phyloP scores from a whole-genome alignment of 176 grass and related monocot species.

The Secale cereale region DNA sequence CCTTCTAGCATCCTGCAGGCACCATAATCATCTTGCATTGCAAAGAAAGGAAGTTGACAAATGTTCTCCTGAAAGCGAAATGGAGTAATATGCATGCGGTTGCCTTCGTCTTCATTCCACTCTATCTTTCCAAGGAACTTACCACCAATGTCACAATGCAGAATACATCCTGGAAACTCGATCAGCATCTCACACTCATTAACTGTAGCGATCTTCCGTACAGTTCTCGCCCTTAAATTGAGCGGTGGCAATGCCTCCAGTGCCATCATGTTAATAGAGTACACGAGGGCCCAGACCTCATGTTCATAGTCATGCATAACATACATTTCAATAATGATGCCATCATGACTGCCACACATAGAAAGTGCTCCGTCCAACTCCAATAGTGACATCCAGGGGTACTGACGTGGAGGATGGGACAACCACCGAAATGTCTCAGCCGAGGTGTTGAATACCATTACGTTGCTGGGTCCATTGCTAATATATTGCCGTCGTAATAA shows the following conservation, averaged over 20 bases:
- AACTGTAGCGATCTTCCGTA: not conserved
- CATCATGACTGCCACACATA: not conserved
- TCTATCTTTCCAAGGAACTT: not conserved
- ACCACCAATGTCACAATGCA: not conserved
- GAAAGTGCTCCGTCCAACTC: not conserved
- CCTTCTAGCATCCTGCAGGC: not conserved
- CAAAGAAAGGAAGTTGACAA: not conserved
- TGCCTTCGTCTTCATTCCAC: not conserved
- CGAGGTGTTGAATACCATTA: not conserved
- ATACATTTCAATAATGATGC: not conserved
- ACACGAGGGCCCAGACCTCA: not conserved
- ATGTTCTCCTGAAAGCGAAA: not conserved
- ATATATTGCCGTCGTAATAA: not conserved
- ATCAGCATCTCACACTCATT: not conserved
- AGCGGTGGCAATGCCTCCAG: not conserved
- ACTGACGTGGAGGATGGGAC: not conserved
- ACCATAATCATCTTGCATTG: not conserved
- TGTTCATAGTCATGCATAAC: not conserved
- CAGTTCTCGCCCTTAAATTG: not conserved
- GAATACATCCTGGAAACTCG: not conserved
- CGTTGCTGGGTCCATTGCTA: not conserved
- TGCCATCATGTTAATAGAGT: not conserved
- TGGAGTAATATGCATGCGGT: not conserved
- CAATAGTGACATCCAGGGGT: not conserved
- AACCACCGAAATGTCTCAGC: not conserved